These are phyloP conservation scores for Basidiobolus meristosporus DNA, from an alignment of 371 early-diverging fungal species.

Conservation along the genomic window DNA sequence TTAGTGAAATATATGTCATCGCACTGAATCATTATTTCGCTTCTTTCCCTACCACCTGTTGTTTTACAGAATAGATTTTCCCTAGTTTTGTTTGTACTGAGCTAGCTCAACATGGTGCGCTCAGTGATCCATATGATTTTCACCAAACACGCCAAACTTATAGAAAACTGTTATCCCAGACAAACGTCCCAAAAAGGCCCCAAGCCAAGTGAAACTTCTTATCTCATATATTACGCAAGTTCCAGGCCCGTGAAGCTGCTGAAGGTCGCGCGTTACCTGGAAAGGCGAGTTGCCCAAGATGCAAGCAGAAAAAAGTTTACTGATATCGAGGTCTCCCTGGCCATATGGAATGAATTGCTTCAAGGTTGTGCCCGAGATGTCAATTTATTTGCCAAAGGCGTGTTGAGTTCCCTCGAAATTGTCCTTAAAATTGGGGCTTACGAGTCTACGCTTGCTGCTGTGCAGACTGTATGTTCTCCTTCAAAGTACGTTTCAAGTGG, in stretches of 20 bases:
- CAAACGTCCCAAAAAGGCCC: slow-evolving; percentile 60
- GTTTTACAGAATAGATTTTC: too few relatives aligned
- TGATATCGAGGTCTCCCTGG: slow-evolving; percentile 3
- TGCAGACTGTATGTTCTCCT: slow-evolving; percentile 3
- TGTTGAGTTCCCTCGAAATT: slow-evolving; percentile 33
- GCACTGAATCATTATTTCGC: too few relatives aligned
- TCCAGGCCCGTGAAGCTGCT: slow-evolving; percentile 78
- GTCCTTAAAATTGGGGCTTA: slow-evolving; percentile 15
- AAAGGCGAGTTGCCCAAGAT: slow-evolving; percentile 48
- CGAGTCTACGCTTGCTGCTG: slow-evolving; percentile 7
- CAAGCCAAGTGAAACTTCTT: slow-evolving; percentile 63
- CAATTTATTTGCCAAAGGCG: slow-evolving; percentile 60
- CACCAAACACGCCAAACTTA: slow-evolving; percentile 73
- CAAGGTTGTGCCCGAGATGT: slow-evolving; percentile 50
- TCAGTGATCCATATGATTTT: too few relatives aligned
- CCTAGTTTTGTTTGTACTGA: too few relatives aligned
- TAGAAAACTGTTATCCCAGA: slow-evolving; percentile 80
- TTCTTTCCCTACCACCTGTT: too few relatives aligned
- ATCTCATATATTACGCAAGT: slow-evolving; percentile 74
- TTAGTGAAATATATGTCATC: too few relatives aligned
- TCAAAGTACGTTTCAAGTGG: not conserved
- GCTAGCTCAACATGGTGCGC: too few relatives aligned
- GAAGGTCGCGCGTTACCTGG: slow-evolving; percentile 73
- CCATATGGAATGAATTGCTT: slow-evolving; percentile 51
- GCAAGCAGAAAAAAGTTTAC: slow-evolving; percentile 16